Percentiles rank a stretch among this genome's conserved stretches.
phyloP scores from a whole-genome alignment of 163 green algal genomes.

The Prototheca stagnorum region DNA sequence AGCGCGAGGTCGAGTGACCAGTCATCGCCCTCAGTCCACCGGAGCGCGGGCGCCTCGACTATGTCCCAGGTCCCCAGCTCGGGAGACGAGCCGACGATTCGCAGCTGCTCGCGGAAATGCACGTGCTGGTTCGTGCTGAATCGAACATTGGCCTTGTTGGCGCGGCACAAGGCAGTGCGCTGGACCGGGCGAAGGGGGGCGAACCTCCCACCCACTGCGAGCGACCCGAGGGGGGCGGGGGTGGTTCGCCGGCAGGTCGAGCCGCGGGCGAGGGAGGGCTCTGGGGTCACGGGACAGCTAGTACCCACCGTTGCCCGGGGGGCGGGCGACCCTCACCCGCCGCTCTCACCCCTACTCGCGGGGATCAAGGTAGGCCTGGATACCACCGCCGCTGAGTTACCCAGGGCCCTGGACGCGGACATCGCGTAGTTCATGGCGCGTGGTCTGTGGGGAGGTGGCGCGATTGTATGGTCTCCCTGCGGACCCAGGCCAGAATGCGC shows the following conservation, averaged over 20 bases:
- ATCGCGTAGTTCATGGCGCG: too few relatives aligned
- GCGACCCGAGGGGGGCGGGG: too few relatives aligned
- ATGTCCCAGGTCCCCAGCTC: neutral
- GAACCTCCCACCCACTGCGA: neutral
- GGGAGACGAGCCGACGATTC: neutral
- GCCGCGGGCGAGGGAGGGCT: slow-evolving; percentile 13
- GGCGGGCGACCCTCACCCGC: too few relatives aligned
- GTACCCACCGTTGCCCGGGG: too few relatives aligned
- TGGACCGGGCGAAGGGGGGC: neutral
- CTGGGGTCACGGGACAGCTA: slow-evolving; percentile 21
- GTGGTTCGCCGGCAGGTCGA: neutral
- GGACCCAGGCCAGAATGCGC: too few relatives aligned
- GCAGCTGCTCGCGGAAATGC: neutral
- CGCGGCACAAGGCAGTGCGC: neutral
- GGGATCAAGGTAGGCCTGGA: too few relatives aligned
- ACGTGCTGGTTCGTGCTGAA: neutral
- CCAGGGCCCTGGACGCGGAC: too few relatives aligned
- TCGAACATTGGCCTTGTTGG: neutral
- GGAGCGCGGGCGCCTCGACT: slow-evolving; percentile 1
- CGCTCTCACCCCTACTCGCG: too few relatives aligned
- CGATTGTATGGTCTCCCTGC: too few relatives aligned
- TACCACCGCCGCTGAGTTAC: too few relatives aligned
- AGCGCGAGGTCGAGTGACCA: slow-evolving; percentile 3
- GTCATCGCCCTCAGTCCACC: slow-evolving; percentile 3
- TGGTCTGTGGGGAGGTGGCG: too few relatives aligned